Conservation (phyloP, 139 green algal species). For the Cymbomonas tetramitiformis region DNA sequence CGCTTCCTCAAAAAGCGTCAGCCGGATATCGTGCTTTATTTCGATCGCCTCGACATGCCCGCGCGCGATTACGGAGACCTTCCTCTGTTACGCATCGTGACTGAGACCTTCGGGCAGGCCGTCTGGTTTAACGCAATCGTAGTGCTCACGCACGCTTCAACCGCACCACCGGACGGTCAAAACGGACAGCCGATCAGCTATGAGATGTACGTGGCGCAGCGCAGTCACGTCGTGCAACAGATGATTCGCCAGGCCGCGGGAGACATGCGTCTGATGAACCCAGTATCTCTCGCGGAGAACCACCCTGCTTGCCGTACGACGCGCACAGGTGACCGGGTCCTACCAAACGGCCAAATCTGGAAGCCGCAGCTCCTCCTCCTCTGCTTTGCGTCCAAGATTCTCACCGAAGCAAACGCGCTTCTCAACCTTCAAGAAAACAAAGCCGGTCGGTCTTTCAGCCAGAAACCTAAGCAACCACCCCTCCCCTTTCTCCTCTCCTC, state of each 20-base stretch:
- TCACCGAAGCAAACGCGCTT: constrained; percentile 44
- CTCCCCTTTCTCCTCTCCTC: constrained; percentile 52
- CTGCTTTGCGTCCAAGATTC: constrained; percentile 54
- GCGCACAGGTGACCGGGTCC: constrained; percentile 40
- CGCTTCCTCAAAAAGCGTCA: constrained; percentile 37
- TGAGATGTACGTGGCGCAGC: constrained; percentile 49
- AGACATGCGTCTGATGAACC: constrained; percentile 54
- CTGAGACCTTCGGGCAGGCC: constrained; percentile 41
- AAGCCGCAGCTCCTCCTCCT: constrained; percentile 53
- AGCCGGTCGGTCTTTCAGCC: not conserved
- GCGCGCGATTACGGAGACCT: constrained; percentile 31
- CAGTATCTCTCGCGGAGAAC: constrained; percentile 52
- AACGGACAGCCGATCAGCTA: constrained; percentile 32
- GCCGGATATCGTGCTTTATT: constrained; percentile 62
- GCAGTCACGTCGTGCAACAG: constrained; percentile 47
- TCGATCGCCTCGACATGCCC: constrained; percentile 53
- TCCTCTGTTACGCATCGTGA: constrained; percentile 44
- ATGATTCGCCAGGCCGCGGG: constrained; percentile 36
- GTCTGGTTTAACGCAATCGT: constrained; percentile 60
- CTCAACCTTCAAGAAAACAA: constrained; percentile 9
- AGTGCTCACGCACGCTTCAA: constrained; percentile 51
- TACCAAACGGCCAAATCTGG: constrained; percentile 59
- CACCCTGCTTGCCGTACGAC: constrained; percentile 42
- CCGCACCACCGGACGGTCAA: constrained; percentile 44
- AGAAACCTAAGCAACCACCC: constrained; percentile 38